Evolutionary conservation across 768 basidiomycete species (phyloP), one percentile per base, ranked within the genome.

Genomic region (Punctularia strigosozonata): DNA sequence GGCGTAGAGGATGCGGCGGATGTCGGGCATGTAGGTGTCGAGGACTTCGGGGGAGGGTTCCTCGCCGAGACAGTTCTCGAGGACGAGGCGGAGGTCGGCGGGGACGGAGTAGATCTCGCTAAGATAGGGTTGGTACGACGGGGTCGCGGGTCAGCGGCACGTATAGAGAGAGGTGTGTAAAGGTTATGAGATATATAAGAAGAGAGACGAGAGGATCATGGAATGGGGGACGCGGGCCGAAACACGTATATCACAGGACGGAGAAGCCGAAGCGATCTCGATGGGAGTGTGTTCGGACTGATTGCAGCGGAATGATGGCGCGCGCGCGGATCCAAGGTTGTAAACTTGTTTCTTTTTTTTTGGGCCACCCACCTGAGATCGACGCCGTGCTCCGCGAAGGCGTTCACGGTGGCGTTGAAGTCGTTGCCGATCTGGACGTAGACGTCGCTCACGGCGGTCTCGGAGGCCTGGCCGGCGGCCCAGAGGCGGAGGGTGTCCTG

Each of bases 361-460:
- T n/a, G n/a, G n/a, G n/a, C 35, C 31, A 62, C 76, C 53, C 46
- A 89, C 92, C 69, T 78, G 49, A 91, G 74, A 43, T 80, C 71
- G 45, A 98, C 86, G 28, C 73, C 68, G 47, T 80, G 73, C 24
- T 66, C 62, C 7, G 73, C 68, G 52, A 98, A 95, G 0, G 89
- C 85, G 26, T 60, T 66, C 17, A 87, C 72, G 30, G 80, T 80
- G 2, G 69, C 60, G 57, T 91, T 90, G 65, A 95, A 92, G 48
- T 91, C 82, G 51, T 83, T 82, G 31, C 89, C 90, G 13, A 95
- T 73, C 48, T 77, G 72, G 39, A 98, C 85, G 56, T 90, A 98
- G 38, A 85, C 73, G 56, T 94, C 78, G 66, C 84, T 88, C 50
- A 98, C 88, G 51, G 87, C 65, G 12, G 59, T 62, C 38, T 88